Evolutionary conservation across 257 asterid species (phyloP), one percentile per base, ranked within the genome.

Genomic region (Agastache rugosa): DNA sequence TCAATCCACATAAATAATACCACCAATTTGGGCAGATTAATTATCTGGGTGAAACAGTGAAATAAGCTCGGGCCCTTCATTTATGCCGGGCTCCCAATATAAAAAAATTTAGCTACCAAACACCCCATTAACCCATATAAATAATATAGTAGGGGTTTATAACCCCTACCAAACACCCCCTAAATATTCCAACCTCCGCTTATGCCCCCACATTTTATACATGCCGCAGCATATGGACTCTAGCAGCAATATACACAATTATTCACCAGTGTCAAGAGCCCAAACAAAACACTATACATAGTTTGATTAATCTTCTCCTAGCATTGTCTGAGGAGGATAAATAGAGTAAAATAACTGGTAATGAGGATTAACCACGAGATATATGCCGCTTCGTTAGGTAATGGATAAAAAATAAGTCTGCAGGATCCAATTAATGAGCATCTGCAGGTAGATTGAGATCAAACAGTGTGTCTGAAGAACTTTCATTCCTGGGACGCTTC

Each of bases 381-480:
- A 37, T 53, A 42, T 37, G 23, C 45, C 22, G 10, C 67, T 41
- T 35, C 31, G 62, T 29, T 67, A 67, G 60, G 39, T 54, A 15
- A 48, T 34, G 20, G 15, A 44, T 10, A 48, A 67, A 67, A 67
- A 27, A 8, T 23, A 25, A 72, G 48, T 45, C 29, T 60, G 17
- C 69, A 19, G 74, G 37, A 77, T 81, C 78, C 42, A 71, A 76
- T 78, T 75, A 86, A 39, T 82, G 68, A 75, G 69, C 74, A 77
- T 85, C 90, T 1, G 96, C 96, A 22, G 97, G 98, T 74, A 91
- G 50, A 89, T 93, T 93, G 66, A 91, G 92, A 85, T 93, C 97
- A 48, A 93, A 83, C 65, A 81, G 44, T 35, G 70, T 45, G 63
- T 82, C 84, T 39, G 67, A 55, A 0, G 63, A 37, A 42, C 80